phyloP scores from a whole-genome alignment of 768 basidiomycete species.

The Lentinula raphanica region DNA sequence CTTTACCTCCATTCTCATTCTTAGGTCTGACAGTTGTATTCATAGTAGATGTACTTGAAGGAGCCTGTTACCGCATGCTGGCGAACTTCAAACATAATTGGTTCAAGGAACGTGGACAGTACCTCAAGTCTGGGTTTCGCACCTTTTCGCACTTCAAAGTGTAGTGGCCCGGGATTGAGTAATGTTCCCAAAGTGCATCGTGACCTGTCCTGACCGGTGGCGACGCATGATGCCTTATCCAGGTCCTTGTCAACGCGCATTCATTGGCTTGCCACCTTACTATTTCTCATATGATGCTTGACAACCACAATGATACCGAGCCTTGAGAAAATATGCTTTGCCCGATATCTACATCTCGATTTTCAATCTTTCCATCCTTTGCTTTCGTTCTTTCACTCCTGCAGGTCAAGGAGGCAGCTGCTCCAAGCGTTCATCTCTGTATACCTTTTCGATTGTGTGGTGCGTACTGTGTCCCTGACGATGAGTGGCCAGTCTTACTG shows the following conservation, averaged over 20 bases:
- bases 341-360: not conserved
- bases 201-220: too few relatives aligned
- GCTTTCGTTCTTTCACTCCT: constrained; percentile 1
- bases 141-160: not conserved
- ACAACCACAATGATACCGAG: not conserved
- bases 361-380: not conserved
- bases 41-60: not conserved
- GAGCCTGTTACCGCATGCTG: too few relatives aligned
- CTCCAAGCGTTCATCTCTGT: not conserved
- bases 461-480: not conserved
- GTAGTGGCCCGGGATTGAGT: not conserved
- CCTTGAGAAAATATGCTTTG: not conserved
- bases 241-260: not conserved
- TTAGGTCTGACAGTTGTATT: not conserved
- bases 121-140: not conserved
- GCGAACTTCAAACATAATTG: not conserved
- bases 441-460: not conserved
- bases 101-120: not conserved
- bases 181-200: not conserved
- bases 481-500: not conserved
- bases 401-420: not conserved
- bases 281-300: not conserved
- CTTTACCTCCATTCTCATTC: not conserved
- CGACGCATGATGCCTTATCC: not conserved
- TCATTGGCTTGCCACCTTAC: not conserved